phyloP scores from a whole-genome alignment of 108 stramenopile genomes.

The Cyclostephanos invisitatus region DNA sequence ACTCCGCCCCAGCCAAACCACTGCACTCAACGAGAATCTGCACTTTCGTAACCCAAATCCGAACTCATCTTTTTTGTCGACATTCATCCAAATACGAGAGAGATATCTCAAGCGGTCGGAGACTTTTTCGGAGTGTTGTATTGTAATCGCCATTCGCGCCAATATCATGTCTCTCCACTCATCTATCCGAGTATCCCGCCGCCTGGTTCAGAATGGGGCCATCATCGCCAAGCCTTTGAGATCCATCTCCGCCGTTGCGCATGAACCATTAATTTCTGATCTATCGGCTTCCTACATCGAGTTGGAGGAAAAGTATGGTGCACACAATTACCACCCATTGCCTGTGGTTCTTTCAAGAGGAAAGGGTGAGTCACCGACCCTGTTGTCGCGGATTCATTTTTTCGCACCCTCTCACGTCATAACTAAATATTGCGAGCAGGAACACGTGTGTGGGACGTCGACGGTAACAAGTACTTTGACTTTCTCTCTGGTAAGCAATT shows the following conservation, averaged over 20 bases:
- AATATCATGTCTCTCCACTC: slow-evolving; percentile 34
- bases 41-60: no score
- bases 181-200: slow-evolving; percentile 19
- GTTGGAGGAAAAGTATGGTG: slow-evolving; percentile 87
- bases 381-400: not conserved
- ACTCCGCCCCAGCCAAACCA: no score
- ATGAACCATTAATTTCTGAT: slow-evolving; percentile 39
- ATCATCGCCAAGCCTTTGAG: not conserved
- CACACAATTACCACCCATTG: slow-evolving; percentile 97
- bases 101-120: no score
- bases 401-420: slow-evolving; percentile 4
- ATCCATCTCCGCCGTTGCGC: slow-evolving; percentile 28
- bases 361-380: slow-evolving; percentile 33
- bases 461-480: slow-evolving; percentile 92
- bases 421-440: slow-evolving; percentile 18
- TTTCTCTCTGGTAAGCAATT: slow-evolving; percentile 74
- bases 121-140: not conserved
- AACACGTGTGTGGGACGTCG: slow-evolving; percentile 78
- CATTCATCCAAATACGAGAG: no score
- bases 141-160: not conserved
- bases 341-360: slow-evolving; percentile 92
- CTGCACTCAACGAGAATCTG: no score
- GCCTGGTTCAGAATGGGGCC: slow-evolving; percentile 22
- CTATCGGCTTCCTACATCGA: slow-evolving; percentile 67
- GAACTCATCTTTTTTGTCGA: no score